These are phyloP conservation scores for Paraphysoderma sedebokerense DNA, from an alignment of 371 early-diverging fungal species.

Conservation along the genomic window DNA sequence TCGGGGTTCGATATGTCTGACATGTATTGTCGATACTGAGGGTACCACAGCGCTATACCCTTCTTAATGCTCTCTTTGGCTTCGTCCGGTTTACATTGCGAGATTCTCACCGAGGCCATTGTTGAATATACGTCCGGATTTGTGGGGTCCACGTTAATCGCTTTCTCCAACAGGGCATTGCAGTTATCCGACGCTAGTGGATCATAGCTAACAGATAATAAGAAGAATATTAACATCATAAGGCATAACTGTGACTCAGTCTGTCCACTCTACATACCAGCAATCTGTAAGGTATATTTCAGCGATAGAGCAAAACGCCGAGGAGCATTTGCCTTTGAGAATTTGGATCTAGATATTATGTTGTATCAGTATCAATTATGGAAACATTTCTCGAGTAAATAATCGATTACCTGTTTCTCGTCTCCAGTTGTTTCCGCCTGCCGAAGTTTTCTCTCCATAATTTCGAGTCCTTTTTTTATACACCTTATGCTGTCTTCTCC, in stretches of 20 bases:
- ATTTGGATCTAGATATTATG: too few relatives aligned
- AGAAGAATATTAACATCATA: not conserved
- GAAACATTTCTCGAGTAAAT: too few relatives aligned
- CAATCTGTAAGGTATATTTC: slow-evolving; percentile 94
- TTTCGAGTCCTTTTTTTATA: slow-evolving; percentile 29
- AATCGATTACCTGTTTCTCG: slow-evolving; percentile 22
- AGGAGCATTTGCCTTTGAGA: slow-evolving; percentile 48
- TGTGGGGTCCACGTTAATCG: slow-evolving; percentile 41
- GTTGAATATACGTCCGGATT: slow-evolving; percentile 77
- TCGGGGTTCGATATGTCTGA: slow-evolving; percentile 18
- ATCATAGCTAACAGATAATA: slow-evolving; percentile 46
- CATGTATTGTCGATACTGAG: slow-evolving; percentile 7
- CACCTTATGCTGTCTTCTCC: slow-evolving; percentile 27
- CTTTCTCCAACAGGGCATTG: slow-evolving; percentile 49
- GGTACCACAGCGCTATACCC: slow-evolving; percentile 56
- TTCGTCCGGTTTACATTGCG: slow-evolving; percentile 64
- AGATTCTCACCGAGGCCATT: slow-evolving; percentile 74
- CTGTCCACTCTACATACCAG: slow-evolving; percentile 36
- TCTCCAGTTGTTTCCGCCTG: slow-evolving; percentile 9
- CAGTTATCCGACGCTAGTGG: slow-evolving; percentile 73
- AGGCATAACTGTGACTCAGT: not conserved
- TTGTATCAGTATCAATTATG: too few relatives aligned
- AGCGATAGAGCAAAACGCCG: slow-evolving; percentile 79
- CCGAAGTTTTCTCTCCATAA: slow-evolving; percentile 11
- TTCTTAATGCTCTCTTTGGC: slow-evolving; percentile 48